These are phyloP conservation scores for Xylaria hypoxylon DNA, from an alignment of 2,329 filamentous ascomycete genomes.

Conservation along the genomic window DNA sequence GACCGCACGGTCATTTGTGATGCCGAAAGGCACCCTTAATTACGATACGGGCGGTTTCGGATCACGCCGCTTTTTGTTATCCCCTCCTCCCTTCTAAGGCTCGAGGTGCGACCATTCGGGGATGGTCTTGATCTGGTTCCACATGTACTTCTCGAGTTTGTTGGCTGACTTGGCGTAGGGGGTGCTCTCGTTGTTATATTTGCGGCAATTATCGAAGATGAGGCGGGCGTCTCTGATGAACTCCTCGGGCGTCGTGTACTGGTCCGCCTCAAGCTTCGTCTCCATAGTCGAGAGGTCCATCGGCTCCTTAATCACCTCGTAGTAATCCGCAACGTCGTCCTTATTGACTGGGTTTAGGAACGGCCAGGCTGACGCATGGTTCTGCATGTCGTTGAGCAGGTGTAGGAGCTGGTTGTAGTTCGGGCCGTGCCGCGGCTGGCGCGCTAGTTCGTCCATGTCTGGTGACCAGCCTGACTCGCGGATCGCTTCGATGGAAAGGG, in stretches of 20 bases:
- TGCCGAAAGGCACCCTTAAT: not conserved
- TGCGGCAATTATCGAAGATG: constrained; percentile 93
- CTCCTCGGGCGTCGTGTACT: constrained; percentile 91
- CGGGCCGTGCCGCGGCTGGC: constrained; percentile 93
- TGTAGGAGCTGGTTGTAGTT: constrained; percentile 96
- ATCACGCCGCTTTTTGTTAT: not conserved
- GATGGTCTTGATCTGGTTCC: constrained; percentile 88
- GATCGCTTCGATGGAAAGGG: constrained; percentile 87
- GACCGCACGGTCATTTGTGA: not conserved
- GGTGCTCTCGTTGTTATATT: constrained; percentile 96
- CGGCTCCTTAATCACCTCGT: constrained; percentile 96
- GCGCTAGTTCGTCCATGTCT: constrained; percentile 96
- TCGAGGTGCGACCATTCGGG: constrained; percentile 86
- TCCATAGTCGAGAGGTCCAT: constrained; percentile 99
- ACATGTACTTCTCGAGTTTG: constrained; percentile 95
- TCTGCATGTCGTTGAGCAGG: constrained; percentile 94
- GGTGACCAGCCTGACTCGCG: constrained; percentile 93
- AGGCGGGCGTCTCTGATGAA: constrained; percentile 90
- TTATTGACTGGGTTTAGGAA: constrained; percentile 94
- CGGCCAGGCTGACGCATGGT: constrained; percentile 92
- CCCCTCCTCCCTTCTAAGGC: constrained; percentile 50
- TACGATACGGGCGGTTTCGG: not conserved
- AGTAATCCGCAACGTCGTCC: constrained; percentile 98
- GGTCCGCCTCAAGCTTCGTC: constrained; percentile 90
- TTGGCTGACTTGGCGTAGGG: constrained; percentile 95